Evolutionary conservation across 345 rosid genomes (phyloP), one percentile per base, ranked within the genome.

Genomic region (Gossypium ekmanianum): DNA sequence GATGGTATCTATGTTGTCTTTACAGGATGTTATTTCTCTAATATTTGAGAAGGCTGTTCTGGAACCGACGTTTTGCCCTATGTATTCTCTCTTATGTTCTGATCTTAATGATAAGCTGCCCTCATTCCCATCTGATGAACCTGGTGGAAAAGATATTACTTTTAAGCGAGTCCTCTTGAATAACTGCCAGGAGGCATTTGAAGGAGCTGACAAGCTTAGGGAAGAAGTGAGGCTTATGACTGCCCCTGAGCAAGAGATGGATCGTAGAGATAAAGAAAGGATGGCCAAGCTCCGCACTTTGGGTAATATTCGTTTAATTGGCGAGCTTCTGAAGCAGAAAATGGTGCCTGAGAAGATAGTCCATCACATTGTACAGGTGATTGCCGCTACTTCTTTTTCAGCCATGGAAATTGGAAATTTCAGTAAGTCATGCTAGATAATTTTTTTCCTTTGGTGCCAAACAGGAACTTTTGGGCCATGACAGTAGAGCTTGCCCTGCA

Each of bases 321-420:
- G 98, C 58, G 98, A 94, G 83, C 96, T 94, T 81, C 82, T 92
- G 83, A 92, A 92, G 88, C 94, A 94, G 84, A 90, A 83, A 83
- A 92, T 94, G 94, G 98, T 94, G 12, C 87, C 98, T 34, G 97
- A 92, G 85, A 92, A 64, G 90, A 86, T 94, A 65, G 98, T 91
- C 61, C 98, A 92, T 83, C 94, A 94, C 81, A 94, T 94, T 55
- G 94, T 87, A 69, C 89, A 85, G 88, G 98, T 94, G 68, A n/a
- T 43, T 41, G 26, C 27, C 4, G 11, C 4, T 18, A 43, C 45
- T 75, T 75, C 13, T 77, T 48, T 52, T 45, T 63, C 71, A n/a
- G 39, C 13, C 24, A 14, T 65, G 14, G 10, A 68, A 16, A 11
- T 9, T 17, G 61, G 72, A 27, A 34, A 41, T 68, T 45, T 20